Percentiles rank a stretch among this genome's conserved stretches.
phyloP scores from a whole-genome alignment of 108 stramenopile species.

The Epipyxis sp. region DNA sequence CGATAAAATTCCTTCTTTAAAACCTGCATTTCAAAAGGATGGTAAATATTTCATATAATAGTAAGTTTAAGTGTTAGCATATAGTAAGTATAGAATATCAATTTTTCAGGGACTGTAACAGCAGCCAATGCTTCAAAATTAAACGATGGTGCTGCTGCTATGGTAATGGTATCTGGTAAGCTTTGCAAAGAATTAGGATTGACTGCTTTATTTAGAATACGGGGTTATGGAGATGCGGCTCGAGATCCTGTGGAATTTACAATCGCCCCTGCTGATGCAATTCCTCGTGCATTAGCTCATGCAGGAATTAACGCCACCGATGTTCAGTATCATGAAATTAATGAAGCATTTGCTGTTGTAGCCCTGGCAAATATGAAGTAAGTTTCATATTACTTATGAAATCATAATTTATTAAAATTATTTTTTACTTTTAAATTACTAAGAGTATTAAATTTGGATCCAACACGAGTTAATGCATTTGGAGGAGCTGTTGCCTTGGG shows the following conservation, averaged over 20 bases:
- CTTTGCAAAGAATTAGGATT: constrained; percentile 45
- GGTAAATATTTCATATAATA: too few species aligned
- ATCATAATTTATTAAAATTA: not conserved
- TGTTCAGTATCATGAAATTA: constrained; percentile 92
- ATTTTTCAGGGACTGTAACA: too few species aligned
- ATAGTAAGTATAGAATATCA: too few species aligned
- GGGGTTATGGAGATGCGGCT: constrained; percentile 79
- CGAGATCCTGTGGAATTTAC: constrained; percentile 85
- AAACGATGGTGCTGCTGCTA: constrained; percentile 90
- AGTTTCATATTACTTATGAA: not conserved
- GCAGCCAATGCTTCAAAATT: constrained; percentile 92
- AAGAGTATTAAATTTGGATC: constrained; percentile 72
- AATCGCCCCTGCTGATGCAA: constrained; percentile 79
- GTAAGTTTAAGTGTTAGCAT: too few species aligned
- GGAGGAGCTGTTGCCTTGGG: constrained; percentile 92
- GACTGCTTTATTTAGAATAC: constrained; percentile 10
- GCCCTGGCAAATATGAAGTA: constrained; percentile 69
- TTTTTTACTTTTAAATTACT: not conserved
- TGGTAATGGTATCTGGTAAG: constrained; percentile 77
- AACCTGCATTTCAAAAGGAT: constrained; percentile 78
- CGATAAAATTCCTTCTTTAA: constrained; percentile 65
- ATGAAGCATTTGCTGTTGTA: constrained; percentile 95
- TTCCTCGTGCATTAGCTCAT: constrained; percentile 72
- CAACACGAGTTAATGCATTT: constrained; percentile 73
- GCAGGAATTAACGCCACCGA: constrained; percentile 71